Evolutionary conservation across 1,139 yeast genomes (phyloP).

Genomic region (Debaryomycetaceae sp.): DNA sequence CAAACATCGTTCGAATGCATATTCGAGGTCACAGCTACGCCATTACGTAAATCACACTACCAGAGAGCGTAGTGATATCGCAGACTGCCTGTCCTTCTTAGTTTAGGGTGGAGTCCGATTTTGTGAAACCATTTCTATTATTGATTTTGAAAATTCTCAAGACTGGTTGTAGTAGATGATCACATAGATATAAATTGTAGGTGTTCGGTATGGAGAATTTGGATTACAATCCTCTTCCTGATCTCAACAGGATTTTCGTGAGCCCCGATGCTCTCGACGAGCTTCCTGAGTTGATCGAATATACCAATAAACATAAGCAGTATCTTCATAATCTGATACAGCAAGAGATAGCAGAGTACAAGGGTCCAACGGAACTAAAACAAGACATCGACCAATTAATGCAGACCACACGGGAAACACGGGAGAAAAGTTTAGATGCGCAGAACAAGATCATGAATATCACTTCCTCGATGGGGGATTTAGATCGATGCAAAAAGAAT

Average conservation of each 20-base stretch:
- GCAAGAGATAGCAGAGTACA: slow-evolving; percentile 25
- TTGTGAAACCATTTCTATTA: background rate
- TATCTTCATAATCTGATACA: slow-evolving; percentile 42
- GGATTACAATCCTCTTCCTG: slow-evolving; percentile 19
- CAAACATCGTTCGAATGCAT: too few species aligned
- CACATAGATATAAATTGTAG: background rate
- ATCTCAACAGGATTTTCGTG: slow-evolving; percentile 35
- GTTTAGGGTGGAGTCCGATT: background rate
- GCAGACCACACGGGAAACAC: slow-evolving; percentile 24
- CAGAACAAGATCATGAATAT: slow-evolving; percentile 62
- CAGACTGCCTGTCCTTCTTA: too few species aligned
- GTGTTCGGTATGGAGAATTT: slow-evolving; percentile 9
- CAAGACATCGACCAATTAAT: slow-evolving; percentile 49
- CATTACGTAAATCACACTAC: too few species aligned
- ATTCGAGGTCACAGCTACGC: too few species aligned
- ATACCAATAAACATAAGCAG: slow-evolving; percentile 41
- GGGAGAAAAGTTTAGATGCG: slow-evolving; percentile 36
- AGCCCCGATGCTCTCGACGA: slow-evolving; percentile 43
- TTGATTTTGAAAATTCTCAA: background rate
- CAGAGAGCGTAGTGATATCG: too few species aligned
- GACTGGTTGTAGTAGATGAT: background rate
- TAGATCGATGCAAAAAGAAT: slow-evolving; percentile 82
- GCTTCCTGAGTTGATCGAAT: slow-evolving; percentile 42
- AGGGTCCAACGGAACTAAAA: slow-evolving; percentile 25
- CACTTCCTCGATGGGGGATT: slow-evolving; percentile 71